phyloP scores from a whole-genome alignment of 192 early-diverging fungal species.

The Lunasporangiospora selenospora region DNA sequence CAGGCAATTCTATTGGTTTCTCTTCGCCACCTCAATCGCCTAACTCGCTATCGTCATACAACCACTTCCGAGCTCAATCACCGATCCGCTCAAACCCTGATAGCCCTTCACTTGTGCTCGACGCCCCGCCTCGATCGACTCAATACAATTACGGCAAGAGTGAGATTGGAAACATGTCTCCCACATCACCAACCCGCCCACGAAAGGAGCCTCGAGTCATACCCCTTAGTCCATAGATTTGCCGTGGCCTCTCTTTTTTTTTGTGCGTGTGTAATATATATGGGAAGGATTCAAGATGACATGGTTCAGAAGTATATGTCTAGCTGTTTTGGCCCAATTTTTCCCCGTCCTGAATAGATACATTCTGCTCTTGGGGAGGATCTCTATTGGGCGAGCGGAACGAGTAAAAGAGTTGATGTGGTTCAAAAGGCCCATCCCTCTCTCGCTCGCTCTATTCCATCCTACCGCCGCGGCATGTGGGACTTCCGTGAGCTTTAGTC shows the following conservation, averaged over 20 bases:
- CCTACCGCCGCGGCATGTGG: too few species aligned
- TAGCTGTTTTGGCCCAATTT: too few species aligned
- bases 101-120: constrained; percentile 15
- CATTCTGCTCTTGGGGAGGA: too few species aligned
- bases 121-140: not conserved
- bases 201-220: constrained; percentile 5
- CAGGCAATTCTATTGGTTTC: not conserved
- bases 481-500: too few species aligned
- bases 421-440: too few species aligned
- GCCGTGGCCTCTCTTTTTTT: not conserved
- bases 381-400: too few species aligned
- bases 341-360: too few species aligned
- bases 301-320: too few species aligned
- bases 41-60: not conserved
- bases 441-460: too few species aligned
- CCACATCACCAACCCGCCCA: constrained; percentile 8
- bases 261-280: constrained; percentile 2
- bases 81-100: not conserved
- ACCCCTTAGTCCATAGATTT: not conserved
- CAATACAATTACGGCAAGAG: constrained; percentile 7
- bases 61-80: not conserved
- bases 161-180: not conserved
- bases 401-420: too few species aligned
- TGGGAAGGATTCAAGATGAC: too few species aligned
- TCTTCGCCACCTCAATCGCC: not conserved